Conservation (phyloP, 2,329 filamentous ascomycete genomes). For the Pestalotiopsis sp. region DNA sequence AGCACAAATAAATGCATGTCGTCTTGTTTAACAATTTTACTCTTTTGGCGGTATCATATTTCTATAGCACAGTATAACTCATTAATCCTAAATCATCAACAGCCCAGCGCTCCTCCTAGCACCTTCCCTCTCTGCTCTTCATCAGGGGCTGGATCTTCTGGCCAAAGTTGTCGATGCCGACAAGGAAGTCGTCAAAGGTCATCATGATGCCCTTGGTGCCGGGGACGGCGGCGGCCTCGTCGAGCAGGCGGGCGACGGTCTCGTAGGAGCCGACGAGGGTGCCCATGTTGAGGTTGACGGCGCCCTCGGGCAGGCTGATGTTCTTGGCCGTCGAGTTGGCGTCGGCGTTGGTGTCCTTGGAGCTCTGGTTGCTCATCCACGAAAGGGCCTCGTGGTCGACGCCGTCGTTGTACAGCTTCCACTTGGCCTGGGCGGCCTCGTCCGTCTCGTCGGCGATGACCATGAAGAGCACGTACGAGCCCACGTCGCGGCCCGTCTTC, state of each 20-base stretch:
- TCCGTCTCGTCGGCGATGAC: constrained; percentile 33
- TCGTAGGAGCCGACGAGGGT: constrained; percentile 30
- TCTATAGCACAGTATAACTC: not conserved
- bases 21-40: constrained; percentile 1
- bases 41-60: constrained; percentile 9
- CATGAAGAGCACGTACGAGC: constrained; percentile 35
- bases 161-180: constrained; percentile 31
- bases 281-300: constrained; percentile 33
- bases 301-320: constrained; percentile 28
- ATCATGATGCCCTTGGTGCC: constrained; percentile 37
- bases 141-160: constrained; percentile 34
- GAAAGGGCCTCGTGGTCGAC: constrained; percentile 30
- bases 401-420: constrained; percentile 33
- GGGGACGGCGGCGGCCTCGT: constrained; percentile 30
- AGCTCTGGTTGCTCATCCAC: constrained; percentile 32
- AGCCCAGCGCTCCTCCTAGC: not conserved
- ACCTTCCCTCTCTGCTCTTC: constrained; percentile 25
- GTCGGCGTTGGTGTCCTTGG: constrained; percentile 33
- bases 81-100: not conserved
- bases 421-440: constrained; percentile 29
- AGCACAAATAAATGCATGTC: not conserved
- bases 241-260: constrained; percentile 31
- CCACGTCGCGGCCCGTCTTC: constrained; percentile 30
- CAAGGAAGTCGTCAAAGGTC: constrained; percentile 33
- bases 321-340: constrained; percentile 26